Evolutionary conservation across 2,329 filamentous ascomycete genomes (phyloP).

Genomic region (Xylariaceae sp.): DNA sequence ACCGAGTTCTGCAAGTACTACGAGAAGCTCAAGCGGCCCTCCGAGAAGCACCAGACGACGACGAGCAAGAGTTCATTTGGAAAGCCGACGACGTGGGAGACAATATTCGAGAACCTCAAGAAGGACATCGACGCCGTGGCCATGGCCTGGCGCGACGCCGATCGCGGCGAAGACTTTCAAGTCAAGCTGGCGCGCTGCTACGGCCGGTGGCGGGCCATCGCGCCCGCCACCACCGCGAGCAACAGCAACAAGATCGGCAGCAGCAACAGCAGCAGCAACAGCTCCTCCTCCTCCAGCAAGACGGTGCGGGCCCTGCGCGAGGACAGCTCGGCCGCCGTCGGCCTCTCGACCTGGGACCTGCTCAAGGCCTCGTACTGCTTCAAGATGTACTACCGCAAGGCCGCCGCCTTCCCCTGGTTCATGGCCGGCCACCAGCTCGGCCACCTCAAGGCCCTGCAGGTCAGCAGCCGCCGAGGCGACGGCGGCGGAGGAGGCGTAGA

Average conservation of each 20-base stretch:
- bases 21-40: conserved; percentile 21
- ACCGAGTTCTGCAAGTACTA: conserved; percentile 24
- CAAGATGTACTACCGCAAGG: conserved; percentile 25
- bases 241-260: conserved; percentile 15
- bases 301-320: conserved; percentile 25
- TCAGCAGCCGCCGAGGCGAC: conserved; percentile 8
- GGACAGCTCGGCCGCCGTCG: conserved; percentile 14
- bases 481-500: too few relatives aligned
- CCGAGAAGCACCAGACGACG: conserved; percentile 7
- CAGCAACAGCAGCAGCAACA: too few relatives aligned
- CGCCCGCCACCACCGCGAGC: too few relatives aligned
- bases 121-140: conserved; percentile 24
- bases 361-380: conserved; percentile 45
- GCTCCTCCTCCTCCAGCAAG: too few relatives aligned
- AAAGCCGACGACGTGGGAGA: conserved; percentile 19
- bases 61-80: conserved; percentile 3
- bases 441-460: conserved; percentile 34
- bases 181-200: conserved; percentile 28
- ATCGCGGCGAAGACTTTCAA: conserved; percentile 6
- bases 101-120: conserved; percentile 26
- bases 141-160: conserved; percentile 24
- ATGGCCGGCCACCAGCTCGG: conserved; percentile 43
- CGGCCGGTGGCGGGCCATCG: conserved; percentile 35
- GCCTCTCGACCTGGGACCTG: conserved; percentile 36
- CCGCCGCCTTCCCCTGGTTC: conserved; percentile 34